Conservation (phyloP, 805 yeast species). For the Grigorovia humatica region DNA sequence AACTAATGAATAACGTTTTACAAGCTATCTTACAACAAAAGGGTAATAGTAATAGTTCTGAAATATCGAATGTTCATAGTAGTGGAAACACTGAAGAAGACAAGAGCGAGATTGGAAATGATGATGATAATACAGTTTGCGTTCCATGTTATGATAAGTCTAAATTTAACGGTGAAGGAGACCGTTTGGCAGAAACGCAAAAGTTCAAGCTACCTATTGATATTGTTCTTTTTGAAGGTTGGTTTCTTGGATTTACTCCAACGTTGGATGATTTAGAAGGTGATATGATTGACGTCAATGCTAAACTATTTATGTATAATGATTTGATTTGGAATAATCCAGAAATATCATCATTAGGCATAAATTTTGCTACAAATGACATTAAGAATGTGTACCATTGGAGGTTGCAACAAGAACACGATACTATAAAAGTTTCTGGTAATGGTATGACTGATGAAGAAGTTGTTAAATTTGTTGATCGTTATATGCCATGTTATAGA, state of each 20-base stretch:
- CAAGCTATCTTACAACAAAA: conserved; percentile 19
- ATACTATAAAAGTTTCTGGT: conserved; percentile 33
- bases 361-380: conserved; percentile 51
- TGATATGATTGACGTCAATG: conserved; percentile 39
- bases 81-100: background rate
- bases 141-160: conserved; percentile 78
- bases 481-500: conserved; percentile 81
- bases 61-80: conserved; percentile 15
- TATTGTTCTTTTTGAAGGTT: conserved; percentile 78
- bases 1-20: conserved; percentile 26
- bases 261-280: conserved; percentile 19
- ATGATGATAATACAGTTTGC: background rate
- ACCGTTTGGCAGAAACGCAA: conserved; percentile 36
- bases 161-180: conserved; percentile 63
- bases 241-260: conserved; percentile 76
- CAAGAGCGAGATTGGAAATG: background rate
- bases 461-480: conserved; percentile 58
- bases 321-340: conserved; percentile 29
- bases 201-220: conserved; percentile 36
- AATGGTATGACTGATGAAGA: conserved; percentile 71
- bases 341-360: conserved; percentile 54
- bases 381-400: conserved; percentile 60
- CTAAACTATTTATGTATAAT: conserved; percentile 39
- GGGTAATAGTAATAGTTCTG: conserved; percentile 15
- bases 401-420: conserved; percentile 54